phyloP scores from a whole-genome alignment of 2,329 filamentous ascomycete genomes.

The Phialophora tarda region DNA sequence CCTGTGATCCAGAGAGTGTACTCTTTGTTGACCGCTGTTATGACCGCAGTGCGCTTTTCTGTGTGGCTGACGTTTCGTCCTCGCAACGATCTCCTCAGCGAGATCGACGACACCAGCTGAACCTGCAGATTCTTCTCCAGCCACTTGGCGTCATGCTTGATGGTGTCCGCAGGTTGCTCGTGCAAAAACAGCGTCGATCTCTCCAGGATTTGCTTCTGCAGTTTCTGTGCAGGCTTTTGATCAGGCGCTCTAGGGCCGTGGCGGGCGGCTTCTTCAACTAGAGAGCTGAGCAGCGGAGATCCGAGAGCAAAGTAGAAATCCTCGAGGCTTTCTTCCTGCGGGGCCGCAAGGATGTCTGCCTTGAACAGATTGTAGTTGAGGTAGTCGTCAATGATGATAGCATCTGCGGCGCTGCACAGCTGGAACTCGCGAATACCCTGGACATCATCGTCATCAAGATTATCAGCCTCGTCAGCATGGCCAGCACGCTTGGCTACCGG shows the following conservation, averaged over 20 bases:
- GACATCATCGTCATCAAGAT: slow-evolving; percentile 64
- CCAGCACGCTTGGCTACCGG: slow-evolving; percentile 47
- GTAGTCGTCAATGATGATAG: slow-evolving; percentile 85
- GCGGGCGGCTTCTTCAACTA: slow-evolving; percentile 77
- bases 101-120: slow-evolving; percentile 76
- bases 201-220: slow-evolving; percentile 84
- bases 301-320: slow-evolving; percentile 83
- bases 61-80: slow-evolving; percentile 72
- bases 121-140: slow-evolving; percentile 83
- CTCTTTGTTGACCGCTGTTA: slow-evolving; percentile 61
- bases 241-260: slow-evolving; percentile 71
- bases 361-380: slow-evolving; percentile 89
- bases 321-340: slow-evolving; percentile 86
- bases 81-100: slow-evolving; percentile 75
- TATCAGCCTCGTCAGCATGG: slow-evolving; percentile 46
- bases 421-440: slow-evolving; percentile 76
- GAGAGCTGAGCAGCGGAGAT: slow-evolving; percentile 72
- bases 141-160: slow-evolving; percentile 89
- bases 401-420: slow-evolving; percentile 71
- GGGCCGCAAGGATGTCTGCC: slow-evolving; percentile 79
- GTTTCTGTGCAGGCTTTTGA: slow-evolving; percentile 69
- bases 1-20: slow-evolving; percentile 78
- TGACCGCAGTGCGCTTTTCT: slow-evolving; percentile 77
- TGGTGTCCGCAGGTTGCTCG: slow-evolving; percentile 75
- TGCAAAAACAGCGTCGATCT: slow-evolving; percentile 88